These are phyloP conservation scores for Diutina siamensis DNA, from an alignment of 1,139 yeast species.

Conservation along the genomic window DNA sequence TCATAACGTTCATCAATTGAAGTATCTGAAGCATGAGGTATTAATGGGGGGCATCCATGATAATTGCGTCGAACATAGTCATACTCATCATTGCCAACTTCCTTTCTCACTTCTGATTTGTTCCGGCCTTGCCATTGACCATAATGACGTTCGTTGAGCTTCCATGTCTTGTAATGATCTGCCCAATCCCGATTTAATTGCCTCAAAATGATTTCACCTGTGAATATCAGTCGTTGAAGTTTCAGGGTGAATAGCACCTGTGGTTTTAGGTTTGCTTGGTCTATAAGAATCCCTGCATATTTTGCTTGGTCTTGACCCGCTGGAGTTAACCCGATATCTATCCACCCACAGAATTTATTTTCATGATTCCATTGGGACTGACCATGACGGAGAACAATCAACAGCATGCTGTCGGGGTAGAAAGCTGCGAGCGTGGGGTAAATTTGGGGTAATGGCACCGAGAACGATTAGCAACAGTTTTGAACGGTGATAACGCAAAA, in stretches of 20 bases:
- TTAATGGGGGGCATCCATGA: slow-evolving; percentile 56
- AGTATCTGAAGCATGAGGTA: slow-evolving; percentile 15
- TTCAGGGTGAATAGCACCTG: slow-evolving; percentile 54
- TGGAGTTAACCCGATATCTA: slow-evolving; percentile 54
- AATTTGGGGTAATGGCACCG: neutral
- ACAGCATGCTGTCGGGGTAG: slow-evolving; percentile 6
- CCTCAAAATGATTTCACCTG: slow-evolving; percentile 49
- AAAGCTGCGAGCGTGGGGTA: neutral
- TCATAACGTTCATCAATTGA: slow-evolving; percentile 39
- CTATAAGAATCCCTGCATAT: slow-evolving; percentile 44
- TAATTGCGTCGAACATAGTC: slow-evolving; percentile 59
- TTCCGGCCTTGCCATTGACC: slow-evolving; percentile 67
- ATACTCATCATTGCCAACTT: slow-evolving; percentile 48
- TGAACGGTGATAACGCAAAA: no score
- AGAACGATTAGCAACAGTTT: no score
- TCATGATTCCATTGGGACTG: slow-evolving; percentile 64
- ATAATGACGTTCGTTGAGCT: slow-evolving; percentile 70
- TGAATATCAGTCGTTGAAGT: slow-evolving; percentile 52
- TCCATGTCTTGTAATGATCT: slow-evolving; percentile 49
- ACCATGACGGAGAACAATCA: slow-evolving; percentile 60
- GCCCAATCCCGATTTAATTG: slow-evolving; percentile 33
- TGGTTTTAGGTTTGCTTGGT: slow-evolving; percentile 28
- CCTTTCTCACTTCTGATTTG: slow-evolving; percentile 38
- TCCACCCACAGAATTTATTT: slow-evolving; percentile 74
- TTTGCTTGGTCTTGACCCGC: slow-evolving; percentile 55